Evolutionary conservation across 2,329 filamentous ascomycete species (phyloP).

Genomic region (Pestalotiopsis sp.): DNA sequence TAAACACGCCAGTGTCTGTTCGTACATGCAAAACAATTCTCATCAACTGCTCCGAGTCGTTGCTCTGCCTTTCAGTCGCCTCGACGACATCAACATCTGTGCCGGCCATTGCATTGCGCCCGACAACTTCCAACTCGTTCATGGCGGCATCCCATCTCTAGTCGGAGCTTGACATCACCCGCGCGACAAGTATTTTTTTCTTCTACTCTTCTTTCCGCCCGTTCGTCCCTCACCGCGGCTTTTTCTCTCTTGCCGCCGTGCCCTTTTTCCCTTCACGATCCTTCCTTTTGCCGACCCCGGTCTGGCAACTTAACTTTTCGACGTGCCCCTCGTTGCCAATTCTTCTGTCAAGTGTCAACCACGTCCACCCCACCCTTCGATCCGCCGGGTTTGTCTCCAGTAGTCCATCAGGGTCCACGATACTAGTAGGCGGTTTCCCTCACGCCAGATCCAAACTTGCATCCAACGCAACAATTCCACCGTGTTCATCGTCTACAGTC

Average conservation of each 20-base stretch:
- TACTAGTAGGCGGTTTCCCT: neutral
- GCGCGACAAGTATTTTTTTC: neutral
- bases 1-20: no score
- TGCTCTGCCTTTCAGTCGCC: neutral
- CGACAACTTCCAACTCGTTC: neutral
- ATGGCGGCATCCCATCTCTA: neutral
- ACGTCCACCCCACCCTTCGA: neutral
- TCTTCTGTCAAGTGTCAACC: neutral
- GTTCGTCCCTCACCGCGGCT: neutral
- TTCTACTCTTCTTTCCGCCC: neutral
- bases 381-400: neutral
- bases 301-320: neutral
- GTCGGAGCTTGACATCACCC: neutral
- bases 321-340: conserved; percentile 1
- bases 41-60: no score
- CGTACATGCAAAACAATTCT: no score
- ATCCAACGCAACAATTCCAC: neutral
- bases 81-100: neutral
- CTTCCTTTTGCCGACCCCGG: conserved; percentile 1
- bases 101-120: neutral
- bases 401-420: conserved; percentile 1
- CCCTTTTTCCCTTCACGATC: neutral
- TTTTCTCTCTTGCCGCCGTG: neutral
- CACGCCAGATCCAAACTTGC: neutral
- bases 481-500: conserved; percentile 13